Evolutionary conservation across 2,329 filamentous ascomycete genomes (phyloP).

Genomic region (Cladophialophora chaetospira): DNA sequence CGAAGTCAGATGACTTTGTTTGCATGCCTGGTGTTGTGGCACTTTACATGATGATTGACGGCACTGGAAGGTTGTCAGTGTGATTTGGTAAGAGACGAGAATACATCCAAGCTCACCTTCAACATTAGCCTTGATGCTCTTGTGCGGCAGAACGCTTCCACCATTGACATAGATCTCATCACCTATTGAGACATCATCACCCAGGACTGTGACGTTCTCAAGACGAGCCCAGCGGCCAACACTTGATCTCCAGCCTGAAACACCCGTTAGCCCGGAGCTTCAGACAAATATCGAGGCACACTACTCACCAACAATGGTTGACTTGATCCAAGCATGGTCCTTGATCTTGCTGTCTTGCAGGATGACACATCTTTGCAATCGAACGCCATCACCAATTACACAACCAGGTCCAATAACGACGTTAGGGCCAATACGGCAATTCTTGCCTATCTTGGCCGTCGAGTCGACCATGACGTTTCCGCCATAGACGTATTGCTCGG

Average conservation of each 20-base stretch:
- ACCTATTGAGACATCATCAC: conserved; percentile 95
- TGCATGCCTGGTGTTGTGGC: background rate
- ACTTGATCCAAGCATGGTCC: conserved; percentile 99
- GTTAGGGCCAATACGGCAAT: conserved; percentile 96
- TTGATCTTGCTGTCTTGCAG: conserved; percentile 90
- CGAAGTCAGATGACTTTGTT: background rate
- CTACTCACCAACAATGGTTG: conserved; percentile 74
- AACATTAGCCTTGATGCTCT: conserved; percentile 98
- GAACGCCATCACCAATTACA: conserved; percentile 88
- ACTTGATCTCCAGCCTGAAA: conserved; percentile 80
- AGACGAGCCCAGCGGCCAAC: conserved; percentile 94
- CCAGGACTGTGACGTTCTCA: conserved; percentile 97
- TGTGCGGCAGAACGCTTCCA: conserved; percentile 91
- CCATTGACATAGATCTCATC: conserved; percentile 99
- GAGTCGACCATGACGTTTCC: conserved; percentile 96
- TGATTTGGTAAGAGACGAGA: background rate
- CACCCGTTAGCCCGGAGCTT: background rate
- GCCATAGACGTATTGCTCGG: conserved; percentile 80
- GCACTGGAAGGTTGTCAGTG: conserved; percentile 38
- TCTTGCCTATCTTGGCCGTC: conserved; percentile 93
- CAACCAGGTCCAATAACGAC: conserved; percentile 94
- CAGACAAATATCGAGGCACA: background rate
- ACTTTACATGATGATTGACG: conserved; percentile 54
- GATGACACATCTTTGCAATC: conserved; percentile 89
- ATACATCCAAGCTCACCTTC: conserved; percentile 60